Evolutionary conservation across 345 rosid species (phyloP).

Genomic region (Citrus australasica): DNA sequence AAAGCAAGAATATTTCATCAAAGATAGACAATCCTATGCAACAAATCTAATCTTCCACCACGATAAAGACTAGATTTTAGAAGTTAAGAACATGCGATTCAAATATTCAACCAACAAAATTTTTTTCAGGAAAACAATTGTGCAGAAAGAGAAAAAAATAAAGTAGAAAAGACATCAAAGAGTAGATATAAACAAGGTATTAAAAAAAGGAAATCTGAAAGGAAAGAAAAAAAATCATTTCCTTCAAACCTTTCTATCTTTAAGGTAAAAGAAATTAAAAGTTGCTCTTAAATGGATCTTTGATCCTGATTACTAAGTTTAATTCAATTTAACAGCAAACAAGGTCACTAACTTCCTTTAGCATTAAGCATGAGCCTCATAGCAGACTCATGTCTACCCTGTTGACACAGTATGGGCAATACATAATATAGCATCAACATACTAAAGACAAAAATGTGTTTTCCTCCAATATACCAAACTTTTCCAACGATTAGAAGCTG

Average conservation of each 20-base stretch:
- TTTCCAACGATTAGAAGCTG: neutral
- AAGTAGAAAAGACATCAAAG: neutral
- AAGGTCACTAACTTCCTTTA: neutral
- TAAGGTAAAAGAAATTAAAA: neutral
- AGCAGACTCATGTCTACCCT: neutral
- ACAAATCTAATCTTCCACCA: constrained; percentile 3
- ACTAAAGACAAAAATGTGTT: neutral
- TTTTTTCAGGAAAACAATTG: neutral
- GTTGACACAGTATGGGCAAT: neutral
- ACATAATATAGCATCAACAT: neutral
- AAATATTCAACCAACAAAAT: neutral
- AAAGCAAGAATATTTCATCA: neutral
- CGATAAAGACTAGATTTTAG: neutral
- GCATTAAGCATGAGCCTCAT: neutral
- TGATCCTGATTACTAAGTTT: neutral
- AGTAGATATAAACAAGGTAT: neutral
- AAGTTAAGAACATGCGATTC: neutral
- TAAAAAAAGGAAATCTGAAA: neutral
- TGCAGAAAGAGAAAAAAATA: neutral
- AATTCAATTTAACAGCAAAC: neutral
- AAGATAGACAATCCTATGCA: neutral
- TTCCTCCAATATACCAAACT: neutral
- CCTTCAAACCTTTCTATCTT: neutral
- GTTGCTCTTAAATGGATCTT: neutral
- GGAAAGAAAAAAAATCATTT: neutral